Percentiles rank a stretch among this genome's conserved stretches.
Evolutionary conservation across 2,329 filamentous ascomycete genomes (phyloP).

Genomic region (Nigrospora oryzae): DNA sequence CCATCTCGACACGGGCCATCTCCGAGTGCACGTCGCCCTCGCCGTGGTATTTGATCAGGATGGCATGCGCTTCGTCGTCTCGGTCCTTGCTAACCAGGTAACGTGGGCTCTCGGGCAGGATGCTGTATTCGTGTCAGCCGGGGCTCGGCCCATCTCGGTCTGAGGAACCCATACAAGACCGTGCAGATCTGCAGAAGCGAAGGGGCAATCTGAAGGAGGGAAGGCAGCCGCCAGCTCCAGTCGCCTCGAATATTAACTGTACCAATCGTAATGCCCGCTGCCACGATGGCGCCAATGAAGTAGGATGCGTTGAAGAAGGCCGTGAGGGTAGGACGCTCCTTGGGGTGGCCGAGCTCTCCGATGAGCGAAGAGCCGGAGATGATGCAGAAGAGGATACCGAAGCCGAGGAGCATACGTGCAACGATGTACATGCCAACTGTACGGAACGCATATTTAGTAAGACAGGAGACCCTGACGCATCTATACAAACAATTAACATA

Average conservation of each 20-base stretch:
- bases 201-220: conserved; percentile 34
- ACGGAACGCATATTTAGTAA: not conserved
- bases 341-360: conserved; percentile 51
- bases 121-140: conserved; percentile 6
- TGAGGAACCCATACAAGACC: conserved; percentile 21
- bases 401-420: conserved; percentile 50
- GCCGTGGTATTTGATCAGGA: conserved; percentile 29
- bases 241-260: conserved; percentile 30
- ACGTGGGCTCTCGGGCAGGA: conserved; percentile 20
- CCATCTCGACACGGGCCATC: conserved; percentile 25
- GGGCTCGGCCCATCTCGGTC: not conserved
- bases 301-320: conserved; percentile 53
- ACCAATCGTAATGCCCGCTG: conserved; percentile 41
- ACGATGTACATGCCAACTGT: conserved; percentile 47
- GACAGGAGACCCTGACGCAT: not conserved
- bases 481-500: conserved; percentile 14
- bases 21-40: conserved; percentile 36
- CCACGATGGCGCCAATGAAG: conserved; percentile 41
- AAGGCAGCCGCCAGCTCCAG: conserved; percentile 36
- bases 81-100: conserved; percentile 20
- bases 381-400: conserved; percentile 52
- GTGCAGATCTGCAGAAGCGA: conserved; percentile 30
- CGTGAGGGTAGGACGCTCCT: conserved; percentile 49
- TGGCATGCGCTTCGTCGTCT: conserved; percentile 18
- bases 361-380: conserved; percentile 50